A percentile compares a stretch with the other conserved stretches of the same genome.
These are phyloP conservation scores for Kwoniella europaea DNA, from an alignment of 768 basidiomycete genomes.

Conservation along the genomic window DNA sequence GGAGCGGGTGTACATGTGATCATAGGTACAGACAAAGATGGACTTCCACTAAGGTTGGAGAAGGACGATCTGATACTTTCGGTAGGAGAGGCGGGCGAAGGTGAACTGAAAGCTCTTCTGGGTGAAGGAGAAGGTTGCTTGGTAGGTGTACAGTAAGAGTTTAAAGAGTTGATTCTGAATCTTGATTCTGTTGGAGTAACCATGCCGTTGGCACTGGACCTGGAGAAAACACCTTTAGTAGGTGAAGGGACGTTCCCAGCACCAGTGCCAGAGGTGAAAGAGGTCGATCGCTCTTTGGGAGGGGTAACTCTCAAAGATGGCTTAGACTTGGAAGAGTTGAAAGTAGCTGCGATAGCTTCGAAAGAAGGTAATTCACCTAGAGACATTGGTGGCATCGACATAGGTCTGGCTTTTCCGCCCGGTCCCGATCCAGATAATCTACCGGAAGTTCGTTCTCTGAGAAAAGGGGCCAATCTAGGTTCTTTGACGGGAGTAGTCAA, in stretches of 20 bases:
- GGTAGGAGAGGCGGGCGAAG: constrained; percentile 35
- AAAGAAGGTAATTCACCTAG: constrained; percentile 29
- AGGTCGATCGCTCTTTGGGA: constrained; percentile 22
- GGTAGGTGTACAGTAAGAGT: constrained; percentile 3
- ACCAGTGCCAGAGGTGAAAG: not conserved
- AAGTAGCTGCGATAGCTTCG: constrained; percentile 20
- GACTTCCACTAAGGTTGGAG: constrained; percentile 26
- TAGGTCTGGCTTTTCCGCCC: constrained; percentile 26
- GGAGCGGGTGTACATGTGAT: constrained; percentile 53
- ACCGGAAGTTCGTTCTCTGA: constrained; percentile 41
- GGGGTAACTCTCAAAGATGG: constrained; percentile 39
- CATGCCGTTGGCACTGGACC: constrained; percentile 12
- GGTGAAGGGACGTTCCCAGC: constrained; percentile 25
- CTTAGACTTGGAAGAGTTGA: not conserved
- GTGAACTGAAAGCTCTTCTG: constrained; percentile 22
- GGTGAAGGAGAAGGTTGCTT: constrained; percentile 24
- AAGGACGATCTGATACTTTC: constrained; percentile 31
- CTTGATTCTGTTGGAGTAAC: constrained; percentile 28
- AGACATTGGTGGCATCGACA: constrained; percentile 32
- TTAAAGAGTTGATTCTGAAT: constrained; percentile 23
- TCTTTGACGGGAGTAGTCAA: constrained; percentile 28
- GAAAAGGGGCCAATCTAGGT: constrained; percentile 42
- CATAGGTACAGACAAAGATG: constrained; percentile 42
- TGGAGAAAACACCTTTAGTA: constrained; percentile 27
- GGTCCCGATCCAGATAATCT: constrained; percentile 15